Evolutionary conservation across 2,329 filamentous ascomycete genomes (phyloP).

Genomic region (Sclerotiophoma versabilis): DNA sequence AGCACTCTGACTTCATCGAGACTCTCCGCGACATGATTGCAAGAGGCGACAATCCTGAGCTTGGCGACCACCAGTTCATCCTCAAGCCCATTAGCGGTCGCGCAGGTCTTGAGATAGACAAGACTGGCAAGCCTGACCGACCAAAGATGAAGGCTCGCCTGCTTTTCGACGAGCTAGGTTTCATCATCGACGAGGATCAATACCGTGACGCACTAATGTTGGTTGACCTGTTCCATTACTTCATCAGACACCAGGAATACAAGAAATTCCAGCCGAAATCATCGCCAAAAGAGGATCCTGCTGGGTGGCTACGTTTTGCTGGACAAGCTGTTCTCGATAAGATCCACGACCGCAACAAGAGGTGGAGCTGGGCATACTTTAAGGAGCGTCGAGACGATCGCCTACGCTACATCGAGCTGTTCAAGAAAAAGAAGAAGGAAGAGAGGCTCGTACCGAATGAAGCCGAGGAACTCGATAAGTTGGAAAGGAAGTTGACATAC

Average conservation of each 20-base stretch:
- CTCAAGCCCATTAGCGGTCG: constrained; percentile 94
- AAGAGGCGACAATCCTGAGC: constrained; percentile 66
- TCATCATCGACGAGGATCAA: constrained; percentile 96
- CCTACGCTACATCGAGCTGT: constrained; percentile 86
- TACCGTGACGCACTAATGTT: constrained; percentile 98
- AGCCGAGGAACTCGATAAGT: constrained; percentile 70
- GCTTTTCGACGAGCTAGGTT: constrained; percentile 95
- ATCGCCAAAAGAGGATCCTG: constrained; percentile 85
- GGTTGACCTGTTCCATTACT: constrained; percentile 98
- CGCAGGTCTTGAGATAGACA: constrained; percentile 93
- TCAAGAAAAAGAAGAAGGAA: constrained; percentile 87
- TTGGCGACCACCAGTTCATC: constrained; percentile 83
- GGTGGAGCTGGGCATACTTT: constrained; percentile 97
- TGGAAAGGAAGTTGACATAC: constrained; percentile 90
- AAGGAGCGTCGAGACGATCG: constrained; percentile 91
- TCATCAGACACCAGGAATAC: constrained; percentile 96
- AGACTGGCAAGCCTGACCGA: constrained; percentile 78
- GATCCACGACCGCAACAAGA: constrained; percentile 90
- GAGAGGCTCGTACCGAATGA: constrained; percentile 73
- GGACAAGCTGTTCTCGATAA: constrained; percentile 88
- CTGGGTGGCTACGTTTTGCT: constrained; percentile 91
- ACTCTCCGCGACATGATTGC: constrained; percentile 82
- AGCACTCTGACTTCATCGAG: constrained; percentile 78
- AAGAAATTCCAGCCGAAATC: constrained; percentile 89
- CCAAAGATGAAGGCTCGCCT: constrained; percentile 91